These are phyloP conservation scores for Pseudogymnoascus verrucosus DNA, from an alignment of 2,329 filamentous ascomycete species.

Conservation along the genomic window DNA sequence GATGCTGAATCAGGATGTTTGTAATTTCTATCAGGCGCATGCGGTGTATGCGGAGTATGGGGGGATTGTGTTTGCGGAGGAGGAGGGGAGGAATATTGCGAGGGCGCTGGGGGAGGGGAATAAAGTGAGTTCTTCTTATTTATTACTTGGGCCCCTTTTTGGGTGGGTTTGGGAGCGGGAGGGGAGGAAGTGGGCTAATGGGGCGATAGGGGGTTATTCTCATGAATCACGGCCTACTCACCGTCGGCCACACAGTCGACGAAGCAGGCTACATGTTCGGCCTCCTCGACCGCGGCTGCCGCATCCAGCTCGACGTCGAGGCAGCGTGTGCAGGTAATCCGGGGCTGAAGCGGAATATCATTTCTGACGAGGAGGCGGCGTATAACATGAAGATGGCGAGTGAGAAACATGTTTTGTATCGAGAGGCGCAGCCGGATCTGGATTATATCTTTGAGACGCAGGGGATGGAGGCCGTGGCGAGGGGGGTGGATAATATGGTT, in stretches of 20 bases:
- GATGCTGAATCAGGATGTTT: conserved; percentile 63
- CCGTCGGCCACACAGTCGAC: conserved; percentile 63
- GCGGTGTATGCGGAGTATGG: conserved; percentile 58
- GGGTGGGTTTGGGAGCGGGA: neutral
- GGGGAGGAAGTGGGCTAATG: neutral
- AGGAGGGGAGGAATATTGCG: conserved; percentile 58
- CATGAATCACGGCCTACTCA: conserved; percentile 65
- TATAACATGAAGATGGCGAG: conserved; percentile 45
- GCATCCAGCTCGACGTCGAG: conserved; percentile 60
- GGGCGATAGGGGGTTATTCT: conserved; percentile 47
- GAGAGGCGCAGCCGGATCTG: conserved; percentile 40
- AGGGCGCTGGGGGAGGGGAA: conserved; percentile 51
- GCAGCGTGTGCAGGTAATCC: conserved; percentile 48
- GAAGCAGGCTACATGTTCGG: conserved; percentile 66
- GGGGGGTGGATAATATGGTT: conserved; percentile 23
- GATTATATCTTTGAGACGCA: conserved; percentile 39
- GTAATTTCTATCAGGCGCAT: conserved; percentile 57
- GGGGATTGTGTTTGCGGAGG: conserved; percentile 53
- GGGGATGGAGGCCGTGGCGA: conserved; percentile 24
- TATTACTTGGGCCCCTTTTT: neutral
- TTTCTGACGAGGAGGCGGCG: conserved; percentile 47
- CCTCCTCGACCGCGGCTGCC: conserved; percentile 59
- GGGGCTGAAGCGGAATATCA: conserved; percentile 41
- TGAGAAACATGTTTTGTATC: conserved; percentile 38
- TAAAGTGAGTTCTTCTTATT: conserved; percentile 16